Evolutionary conservation across 2,329 filamentous ascomycete genomes (phyloP).

Genomic region (Fusarium sp.): DNA sequence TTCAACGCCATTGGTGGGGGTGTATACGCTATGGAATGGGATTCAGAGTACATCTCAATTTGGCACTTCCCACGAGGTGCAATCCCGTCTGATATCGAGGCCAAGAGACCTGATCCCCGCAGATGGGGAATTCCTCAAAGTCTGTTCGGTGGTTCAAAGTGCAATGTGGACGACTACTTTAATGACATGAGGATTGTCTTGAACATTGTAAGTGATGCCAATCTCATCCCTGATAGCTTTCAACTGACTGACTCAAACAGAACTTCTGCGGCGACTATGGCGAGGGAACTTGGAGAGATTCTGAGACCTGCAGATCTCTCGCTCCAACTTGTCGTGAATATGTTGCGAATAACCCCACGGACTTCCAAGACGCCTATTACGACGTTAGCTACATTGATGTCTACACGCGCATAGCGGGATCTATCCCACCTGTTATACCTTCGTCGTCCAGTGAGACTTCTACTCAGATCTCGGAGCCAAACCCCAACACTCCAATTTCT

Average conservation of each 20-base stretch:
- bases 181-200: slow-evolving; percentile 78
- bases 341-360: slow-evolving; percentile 61
- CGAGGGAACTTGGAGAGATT: slow-evolving; percentile 59
- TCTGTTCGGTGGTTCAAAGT: slow-evolving; percentile 73
- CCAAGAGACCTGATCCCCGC: slow-evolving; percentile 70
- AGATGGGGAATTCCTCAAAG: slow-evolving; percentile 78
- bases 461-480: neutral
- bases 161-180: slow-evolving; percentile 76
- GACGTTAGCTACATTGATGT: slow-evolving; percentile 68
- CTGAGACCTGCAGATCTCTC: slow-evolving; percentile 56
- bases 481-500: slow-evolving; percentile 6
- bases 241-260: slow-evolving; percentile 46
- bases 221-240: fast-evolving
- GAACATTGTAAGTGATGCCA: slow-evolving; percentile 65
- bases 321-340: slow-evolving; percentile 62
- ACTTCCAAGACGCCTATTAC: slow-evolving; percentile 62
- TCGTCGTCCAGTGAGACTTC: slow-evolving; percentile 4
- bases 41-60: slow-evolving; percentile 73
- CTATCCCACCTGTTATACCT: slow-evolving; percentile 16
- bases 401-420: slow-evolving; percentile 51
- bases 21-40: slow-evolving; percentile 80
- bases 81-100: slow-evolving; percentile 75
- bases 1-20: slow-evolving; percentile 78
- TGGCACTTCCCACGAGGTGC: slow-evolving; percentile 80
- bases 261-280: slow-evolving; percentile 86